Evolutionary conservation across 495 filamentous ascomycete species (phyloP), one percentile per base, ranked within the genome.

Genomic region (Aspergillus affinis): DNA sequence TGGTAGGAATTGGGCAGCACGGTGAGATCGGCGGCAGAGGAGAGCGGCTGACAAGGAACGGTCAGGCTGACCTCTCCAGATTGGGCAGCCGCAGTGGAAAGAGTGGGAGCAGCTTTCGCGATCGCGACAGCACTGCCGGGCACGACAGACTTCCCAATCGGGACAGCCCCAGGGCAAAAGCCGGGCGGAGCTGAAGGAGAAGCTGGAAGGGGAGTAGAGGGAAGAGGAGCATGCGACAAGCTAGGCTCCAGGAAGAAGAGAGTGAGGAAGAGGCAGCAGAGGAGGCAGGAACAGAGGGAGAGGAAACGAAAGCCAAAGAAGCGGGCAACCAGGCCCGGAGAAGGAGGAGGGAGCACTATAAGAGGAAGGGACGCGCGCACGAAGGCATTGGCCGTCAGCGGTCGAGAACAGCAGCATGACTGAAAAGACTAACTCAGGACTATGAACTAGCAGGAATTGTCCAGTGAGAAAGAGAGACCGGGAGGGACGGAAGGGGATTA

Each of bases 1-100:
- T 71, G 70, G 60, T 71, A 54, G 51, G 61, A 68, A 62, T 58
- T 55, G 60, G 64, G 54, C 57, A 51, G 59, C 54, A 65, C 58
- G 46, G 62, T 65, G 59, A 67, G 18, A 58, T 64, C 52, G 21
- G 69, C 59, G 41, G 55, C 26, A 20, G 41, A 32, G 19, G 61
- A 57, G 46, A 15, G 51, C 12, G 52, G 19, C n/a, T 13, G 47
- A 29, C 49, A 51, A 20, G 41, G 46, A 48, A 32, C 36, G 51
- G 27, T 17, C 23, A 48, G 36, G 29, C 51, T 48, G 56, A 55
- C 52, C 58, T 65, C 53, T 51, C 60, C 50, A 18, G 48, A 44
- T 17, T 21, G 41, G 49, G 63, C 48, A 19, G 54, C 12, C 48
- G 36, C 20, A 21, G 46, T 41, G 21, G 54, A 10, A 58, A 56